Evolutionary conservation across 2,329 filamentous ascomycete genomes (phyloP), one percentile per base, ranked within the genome.

Genomic region (Annulohypoxylon truncatum): DNA sequence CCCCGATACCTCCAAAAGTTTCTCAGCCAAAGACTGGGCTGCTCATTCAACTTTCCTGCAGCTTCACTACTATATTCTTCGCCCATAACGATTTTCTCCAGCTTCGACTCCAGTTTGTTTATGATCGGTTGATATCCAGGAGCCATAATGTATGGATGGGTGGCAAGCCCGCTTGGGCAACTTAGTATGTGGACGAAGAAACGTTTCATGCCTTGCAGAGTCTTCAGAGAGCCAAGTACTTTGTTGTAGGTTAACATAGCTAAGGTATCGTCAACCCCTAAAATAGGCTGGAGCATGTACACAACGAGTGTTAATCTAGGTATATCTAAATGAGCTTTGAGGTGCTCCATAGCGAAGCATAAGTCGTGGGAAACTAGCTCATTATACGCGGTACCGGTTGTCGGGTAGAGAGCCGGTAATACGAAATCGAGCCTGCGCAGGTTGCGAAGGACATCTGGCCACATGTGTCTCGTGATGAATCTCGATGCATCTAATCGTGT

Each of bases 391-490:
- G 8, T 26, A 10, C 5, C 12, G 15, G 12, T 29, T 15, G 42
- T 5, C 9, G 28, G 29, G 18, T 55, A 15, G 15, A 56, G 35
- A n/a, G 44, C 18, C 10, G 65, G 65, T 38, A 68, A 58, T n/a
- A 68, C 29, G 24, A 64, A 38, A 29, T 68, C 65, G 15, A 65
- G 10, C 10, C 48, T 40, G 31, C 61, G 57, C 13, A 68, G 24
- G 52, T 61, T 20, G 18, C 28, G 51, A 22, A 68, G 65, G n/a
- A 57, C 51, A 12, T 55, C 56, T n/a, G 65, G 61, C 65, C 61
- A 68, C 65, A 61, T 67, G 26, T 67, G 61, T 50, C 65, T 57
- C 22, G 65, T 68, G 20, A 68, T 56, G 51, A 68, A 68, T 24
- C 20, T 40, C 22, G 65, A 55, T 5, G 53, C 48, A 44, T 68